Percentiles rank a stretch among this genome's conserved stretches.
These are phyloP conservation scores for Prototheca stagnorum DNA, from an alignment of 163 green algal genomes.

Conservation along the genomic window DNA sequence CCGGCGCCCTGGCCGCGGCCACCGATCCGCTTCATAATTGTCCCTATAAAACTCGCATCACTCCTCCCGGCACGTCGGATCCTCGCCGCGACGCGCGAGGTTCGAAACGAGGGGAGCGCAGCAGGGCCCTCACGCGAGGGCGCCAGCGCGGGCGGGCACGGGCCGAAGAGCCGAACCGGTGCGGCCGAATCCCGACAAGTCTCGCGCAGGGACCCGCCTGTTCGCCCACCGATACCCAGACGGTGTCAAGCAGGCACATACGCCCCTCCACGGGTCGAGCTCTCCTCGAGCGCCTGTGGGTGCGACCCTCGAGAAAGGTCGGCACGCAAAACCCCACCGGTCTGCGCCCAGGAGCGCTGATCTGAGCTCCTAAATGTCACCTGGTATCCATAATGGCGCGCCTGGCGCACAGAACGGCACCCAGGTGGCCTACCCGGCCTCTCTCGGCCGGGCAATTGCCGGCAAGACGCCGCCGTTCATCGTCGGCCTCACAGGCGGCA, in stretches of 20 bases:
- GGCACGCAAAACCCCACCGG: not conserved
- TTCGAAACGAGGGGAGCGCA: not conserved
- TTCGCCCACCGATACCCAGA: too few species aligned
- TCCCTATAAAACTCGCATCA: too few species aligned
- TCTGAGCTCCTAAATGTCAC: not conserved
- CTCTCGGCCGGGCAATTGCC: not conserved
- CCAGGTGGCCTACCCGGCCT: not conserved
- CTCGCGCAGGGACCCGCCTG: too few species aligned
- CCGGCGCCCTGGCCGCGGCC: not conserved
- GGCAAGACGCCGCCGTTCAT: not conserved
- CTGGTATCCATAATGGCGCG: not conserved
- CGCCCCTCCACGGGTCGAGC: too few species aligned
- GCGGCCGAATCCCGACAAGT: too few species aligned
- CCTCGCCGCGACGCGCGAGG: too few species aligned
- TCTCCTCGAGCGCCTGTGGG: too few species aligned
- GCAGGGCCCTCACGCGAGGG: not conserved
- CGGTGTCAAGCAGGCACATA: too few species aligned
- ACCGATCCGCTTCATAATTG: not conserved
- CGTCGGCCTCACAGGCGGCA: slow-evolving; percentile 11
- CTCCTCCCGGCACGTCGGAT: not conserved
- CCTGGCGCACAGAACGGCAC: not conserved
- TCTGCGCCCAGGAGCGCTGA: not conserved
- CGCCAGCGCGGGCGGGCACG: not conserved
- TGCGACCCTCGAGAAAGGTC: too few species aligned
- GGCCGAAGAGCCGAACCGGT: not conserved